Base-by-base conservation (phyloP, 805 yeast species). In the Yamadazyma kitorensis region DNA sequence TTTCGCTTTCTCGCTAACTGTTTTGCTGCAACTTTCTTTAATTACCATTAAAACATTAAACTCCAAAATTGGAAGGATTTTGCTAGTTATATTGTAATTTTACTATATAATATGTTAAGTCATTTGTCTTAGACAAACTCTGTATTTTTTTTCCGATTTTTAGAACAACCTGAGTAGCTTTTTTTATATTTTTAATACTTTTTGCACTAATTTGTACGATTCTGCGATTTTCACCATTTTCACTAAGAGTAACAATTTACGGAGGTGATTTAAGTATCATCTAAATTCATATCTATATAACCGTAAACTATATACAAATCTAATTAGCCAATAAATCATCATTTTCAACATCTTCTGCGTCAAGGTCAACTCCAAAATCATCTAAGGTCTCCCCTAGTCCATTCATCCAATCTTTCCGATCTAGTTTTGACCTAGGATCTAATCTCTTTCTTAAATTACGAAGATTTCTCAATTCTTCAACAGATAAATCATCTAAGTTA, bases 341-440 rank as follows among this genome's bases (percentile, higher is more conserved):
- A 17, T 39, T 5, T 28, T 49, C 55, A 6, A 46, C 47, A 31
- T 58, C 67, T 47, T 80, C 88, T 2, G 79, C 78, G 1, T 77
- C 82, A 6, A 74, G 39, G 51, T 89, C 97, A 2, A 91, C 98
- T 0, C 98, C 98, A 55, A 78, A 89, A 57, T 87, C 96, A 24
- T 72, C 73, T 29, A 91, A 61, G 9, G 73, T 72, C 50, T 91
- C 97, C n/a, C 98, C 98, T 54, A 82, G 70, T 12, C 72, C 79
- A 52, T 85, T 87, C 36, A 57, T 59, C 95, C 95, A 89, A 26
- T 74, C 66, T 10, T 58, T 64, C 22, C 80, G 54, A 8, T 51
- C 47, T 49, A 60, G 34, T 39, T 48, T 56, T 19, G 60, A 40
- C 30, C 74, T 41, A 12, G 72, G 67, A 39, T 65, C 68, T 51